Conservation (phyloP, 441 rosid species). For the Adansonia madagascariensis region DNA sequence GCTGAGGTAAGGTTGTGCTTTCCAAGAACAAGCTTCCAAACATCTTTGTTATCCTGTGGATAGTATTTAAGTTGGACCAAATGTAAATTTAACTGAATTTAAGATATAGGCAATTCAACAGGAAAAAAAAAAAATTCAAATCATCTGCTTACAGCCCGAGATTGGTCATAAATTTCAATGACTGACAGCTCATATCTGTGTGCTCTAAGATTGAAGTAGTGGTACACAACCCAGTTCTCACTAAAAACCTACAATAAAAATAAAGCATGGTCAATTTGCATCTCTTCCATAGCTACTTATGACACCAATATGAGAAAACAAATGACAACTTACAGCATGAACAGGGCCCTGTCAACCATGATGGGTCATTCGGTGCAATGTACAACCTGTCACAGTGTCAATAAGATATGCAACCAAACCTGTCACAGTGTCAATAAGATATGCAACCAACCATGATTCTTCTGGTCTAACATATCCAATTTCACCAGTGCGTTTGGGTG, state of each 20-base stretch:
- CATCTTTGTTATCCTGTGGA: slow-evolving; percentile 93
- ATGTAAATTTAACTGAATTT: slow-evolving; percentile 20
- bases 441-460: slow-evolving; percentile 61
- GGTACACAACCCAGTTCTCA: slow-evolving; percentile 98
- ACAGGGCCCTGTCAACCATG: slow-evolving; percentile 96
- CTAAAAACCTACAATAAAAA: slow-evolving; percentile 75
- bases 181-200: slow-evolving; percentile 98
- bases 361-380: slow-evolving; percentile 90
- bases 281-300: slow-evolving; percentile 18
- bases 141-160: slow-evolving; percentile 81
- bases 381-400: slow-evolving; percentile 88
- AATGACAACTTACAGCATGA: slow-evolving; percentile 67
- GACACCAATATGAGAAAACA: slow-evolving; percentile 4
- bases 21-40: slow-evolving; percentile 87
- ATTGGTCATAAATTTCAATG: slow-evolving; percentile 91
- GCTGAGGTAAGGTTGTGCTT: slow-evolving; percentile 96
- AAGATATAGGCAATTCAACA: slow-evolving; percentile 13
- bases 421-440: slow-evolving; percentile 61
- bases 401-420: slow-evolving; percentile 48
- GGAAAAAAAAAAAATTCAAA: slow-evolving; percentile 13
- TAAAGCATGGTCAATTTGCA: slow-evolving; percentile 31
- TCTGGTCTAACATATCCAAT: slow-evolving; percentile 91
- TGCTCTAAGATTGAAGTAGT: slow-evolving; percentile 95
- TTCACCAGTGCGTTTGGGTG: slow-evolving; percentile 85
- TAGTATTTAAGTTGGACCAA: slow-evolving; percentile 28